A percentile compares a stretch with the other conserved stretches of the same genome.
These are phyloP conservation scores for Groenewaldozyma salmanticensis DNA, from an alignment of 805 yeast species.

Conservation along the genomic window DNA sequence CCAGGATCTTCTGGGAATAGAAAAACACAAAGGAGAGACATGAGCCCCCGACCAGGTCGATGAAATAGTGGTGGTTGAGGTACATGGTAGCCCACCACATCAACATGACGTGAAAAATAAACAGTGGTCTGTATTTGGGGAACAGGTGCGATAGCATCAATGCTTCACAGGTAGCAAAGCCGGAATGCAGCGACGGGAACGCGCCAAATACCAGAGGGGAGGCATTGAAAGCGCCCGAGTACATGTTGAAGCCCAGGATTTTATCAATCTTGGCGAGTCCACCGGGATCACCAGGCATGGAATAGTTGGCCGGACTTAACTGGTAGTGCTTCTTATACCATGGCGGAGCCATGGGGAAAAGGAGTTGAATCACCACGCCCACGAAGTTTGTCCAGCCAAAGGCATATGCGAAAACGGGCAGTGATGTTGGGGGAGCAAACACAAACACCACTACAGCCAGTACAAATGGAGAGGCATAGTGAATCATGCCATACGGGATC, in stretches of 20 bases:
- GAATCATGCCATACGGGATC: slow-evolving; percentile 90
- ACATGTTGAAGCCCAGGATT: slow-evolving; percentile 69
- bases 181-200: slow-evolving; percentile 76
- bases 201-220: slow-evolving; percentile 96
- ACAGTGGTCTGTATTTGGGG: slow-evolving; percentile 56
- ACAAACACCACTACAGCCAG: slow-evolving; percentile 69
- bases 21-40: slow-evolving; percentile 65
- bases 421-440: slow-evolving; percentile 84
- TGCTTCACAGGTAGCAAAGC: slow-evolving; percentile 90
- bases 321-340: slow-evolving; percentile 89
- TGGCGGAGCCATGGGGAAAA: slow-evolving; percentile 94
- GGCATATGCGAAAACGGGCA: slow-evolving; percentile 80
- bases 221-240: slow-evolving; percentile 69
- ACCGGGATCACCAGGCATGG: slow-evolving; percentile 92
- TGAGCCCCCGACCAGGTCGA: slow-evolving; percentile 92
- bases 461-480: slow-evolving; percentile 83
- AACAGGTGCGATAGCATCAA: slow-evolving; percentile 75
- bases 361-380: slow-evolving; percentile 74
- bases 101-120: slow-evolving; percentile 77
- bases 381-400: slow-evolving; percentile 89
- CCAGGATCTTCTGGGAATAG: slow-evolving; percentile 52
- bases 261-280: slow-evolving; percentile 83
- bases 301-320: slow-evolving; percentile 78
- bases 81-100: slow-evolving; percentile 99
- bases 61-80: slow-evolving; percentile 90